Conservation (phyloP, 495 filamentous ascomycete genomes). For the Aeminium ludgeri region DNA sequence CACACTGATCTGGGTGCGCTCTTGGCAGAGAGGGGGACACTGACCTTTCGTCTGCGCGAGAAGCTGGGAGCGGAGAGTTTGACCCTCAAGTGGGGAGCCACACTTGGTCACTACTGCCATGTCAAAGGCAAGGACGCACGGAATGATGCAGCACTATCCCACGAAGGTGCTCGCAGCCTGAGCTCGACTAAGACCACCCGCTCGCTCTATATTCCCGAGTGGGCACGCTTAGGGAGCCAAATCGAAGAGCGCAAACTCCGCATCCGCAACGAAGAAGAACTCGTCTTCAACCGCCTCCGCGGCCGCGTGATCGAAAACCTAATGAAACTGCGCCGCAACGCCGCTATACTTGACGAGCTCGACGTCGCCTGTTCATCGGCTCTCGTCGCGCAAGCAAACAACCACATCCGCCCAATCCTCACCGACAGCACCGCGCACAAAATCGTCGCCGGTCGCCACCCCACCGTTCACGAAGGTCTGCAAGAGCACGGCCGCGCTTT, state of each 20-base stretch:
- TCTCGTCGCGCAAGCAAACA: conserved; percentile 52
- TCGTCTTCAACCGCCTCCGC: conserved; percentile 52
- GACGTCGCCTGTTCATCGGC: conserved; percentile 80
- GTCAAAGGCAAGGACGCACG: conserved; percentile 65
- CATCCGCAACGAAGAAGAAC: conserved; percentile 65
- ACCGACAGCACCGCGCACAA: conserved; percentile 37
- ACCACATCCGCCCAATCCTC: conserved; percentile 55
- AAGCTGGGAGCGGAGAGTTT: conserved; percentile 32
- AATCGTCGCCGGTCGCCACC: conserved; percentile 71
- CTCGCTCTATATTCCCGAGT: conserved; percentile 66
- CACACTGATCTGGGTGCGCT: conserved; percentile 48
- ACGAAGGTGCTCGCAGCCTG: conserved; percentile 41
- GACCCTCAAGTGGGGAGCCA: conserved; percentile 67
- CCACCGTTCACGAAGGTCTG: conserved; percentile 72
- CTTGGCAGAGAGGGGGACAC: conserved; percentile 35
- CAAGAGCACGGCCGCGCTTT: conserved; percentile 67
- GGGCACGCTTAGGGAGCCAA: conserved; percentile 59
- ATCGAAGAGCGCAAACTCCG: conserved; percentile 57
- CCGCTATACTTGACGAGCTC: conserved; percentile 74
- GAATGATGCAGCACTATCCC: conserved; percentile 27
- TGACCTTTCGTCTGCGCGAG: conserved; percentile 44
- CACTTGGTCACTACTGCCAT: conserved; percentile 75
- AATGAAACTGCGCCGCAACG: conserved; percentile 71
- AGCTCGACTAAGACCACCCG: conserved; percentile 67
- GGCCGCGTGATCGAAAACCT: conserved; percentile 61